Evolutionary conservation across 1,284 basidiomycete genomes (phyloP).

Genomic region (Moesziomyces parantarcticus): DNA sequence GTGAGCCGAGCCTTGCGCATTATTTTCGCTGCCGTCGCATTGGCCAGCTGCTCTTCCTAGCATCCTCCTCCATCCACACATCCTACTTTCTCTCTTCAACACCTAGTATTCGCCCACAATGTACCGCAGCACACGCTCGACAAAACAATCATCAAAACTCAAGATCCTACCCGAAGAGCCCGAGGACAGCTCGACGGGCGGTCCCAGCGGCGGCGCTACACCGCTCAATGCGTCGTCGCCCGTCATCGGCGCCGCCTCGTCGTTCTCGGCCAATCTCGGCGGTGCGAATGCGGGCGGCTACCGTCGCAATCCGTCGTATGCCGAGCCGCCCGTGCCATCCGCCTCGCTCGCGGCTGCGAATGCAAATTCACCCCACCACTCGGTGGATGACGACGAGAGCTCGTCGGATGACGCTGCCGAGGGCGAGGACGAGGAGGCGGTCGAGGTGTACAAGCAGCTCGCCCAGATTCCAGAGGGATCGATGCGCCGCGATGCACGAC

Average conservation of each 20-base stretch:
- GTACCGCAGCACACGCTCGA: slow-evolving; percentile 70
- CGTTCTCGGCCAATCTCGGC: neutral
- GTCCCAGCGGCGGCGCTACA: slow-evolving; percentile 30
- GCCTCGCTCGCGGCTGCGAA: neutral
- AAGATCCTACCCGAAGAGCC: slow-evolving; percentile 94
- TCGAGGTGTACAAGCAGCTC: slow-evolving; percentile 56
- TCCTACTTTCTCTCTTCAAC: neutral
- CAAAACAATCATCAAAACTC: slow-evolving; percentile 85
- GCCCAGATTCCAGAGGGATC: slow-evolving; percentile 86
- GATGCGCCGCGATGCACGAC: slow-evolving; percentile 87
- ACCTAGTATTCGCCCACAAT: slow-evolving; percentile 9
- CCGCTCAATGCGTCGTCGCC: slow-evolving; percentile 37
- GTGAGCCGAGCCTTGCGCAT: too few relatives aligned
- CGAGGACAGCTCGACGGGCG: slow-evolving; percentile 70
- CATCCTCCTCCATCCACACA: neutral
- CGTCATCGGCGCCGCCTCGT: slow-evolving; percentile 8
- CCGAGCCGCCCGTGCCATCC: slow-evolving; percentile 21
- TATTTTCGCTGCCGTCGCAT: slow-evolving; percentile 7
- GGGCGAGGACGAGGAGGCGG: slow-evolving; percentile 55
- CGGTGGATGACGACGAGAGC: slow-evolving; percentile 42
- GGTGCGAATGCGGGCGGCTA: slow-evolving; percentile 7
- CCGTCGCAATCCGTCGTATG: slow-evolving; percentile 22
- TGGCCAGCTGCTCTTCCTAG: slow-evolving; percentile 3
- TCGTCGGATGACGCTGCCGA: slow-evolving; percentile 46
- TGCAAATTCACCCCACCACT: slow-evolving; percentile 25